Conservation (phyloP, 148 eudicot species). For the Rhododendron williamsianum region DNA sequence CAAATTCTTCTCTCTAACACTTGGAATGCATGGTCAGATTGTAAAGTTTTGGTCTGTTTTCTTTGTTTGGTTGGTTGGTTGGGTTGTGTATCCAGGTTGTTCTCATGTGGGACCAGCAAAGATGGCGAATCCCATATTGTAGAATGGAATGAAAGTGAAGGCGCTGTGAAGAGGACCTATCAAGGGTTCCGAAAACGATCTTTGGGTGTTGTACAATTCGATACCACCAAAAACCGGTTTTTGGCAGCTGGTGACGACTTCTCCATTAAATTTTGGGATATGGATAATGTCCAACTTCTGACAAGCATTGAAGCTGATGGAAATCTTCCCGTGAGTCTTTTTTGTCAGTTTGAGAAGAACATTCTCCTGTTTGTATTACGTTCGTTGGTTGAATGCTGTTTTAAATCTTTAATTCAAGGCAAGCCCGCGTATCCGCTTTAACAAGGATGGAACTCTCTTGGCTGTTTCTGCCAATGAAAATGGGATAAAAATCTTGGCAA, state of each 20-base stretch:
- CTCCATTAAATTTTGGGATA: conserved; percentile 83
- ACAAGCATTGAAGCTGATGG: conserved; percentile 84
- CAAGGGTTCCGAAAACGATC: conserved; percentile 66
- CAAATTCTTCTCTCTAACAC: not conserved
- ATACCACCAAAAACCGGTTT: conserved; percentile 60
- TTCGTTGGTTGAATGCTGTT: not conserved
- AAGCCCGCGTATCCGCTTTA: conserved; percentile 83
- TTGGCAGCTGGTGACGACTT: conserved; percentile 86
- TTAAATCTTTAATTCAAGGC: conserved; percentile 38
- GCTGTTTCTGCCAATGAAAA: conserved; percentile 79
- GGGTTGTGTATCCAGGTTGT: conserved; percentile 44
- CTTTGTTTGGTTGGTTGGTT: conserved; percentile 1
- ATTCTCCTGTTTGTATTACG: not conserved
- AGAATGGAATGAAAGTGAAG: conserved; percentile 97
- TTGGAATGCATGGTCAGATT: not conserved
- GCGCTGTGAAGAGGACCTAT: conserved; percentile 71
- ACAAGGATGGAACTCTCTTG: conserved; percentile 79
- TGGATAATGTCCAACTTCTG: conserved; percentile 73
- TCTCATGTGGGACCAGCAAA: conserved; percentile 87
- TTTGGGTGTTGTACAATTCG: conserved; percentile 73
- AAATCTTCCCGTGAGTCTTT: conserved; percentile 62
- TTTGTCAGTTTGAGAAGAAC: not conserved
- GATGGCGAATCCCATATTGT: conserved; percentile 81
- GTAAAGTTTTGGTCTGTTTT: conserved; percentile 1
- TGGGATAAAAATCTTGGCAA: conserved; percentile 75